Evolutionary conservation across 768 basidiomycete species (phyloP).

Genomic region (Tremella fuciformis): DNA sequence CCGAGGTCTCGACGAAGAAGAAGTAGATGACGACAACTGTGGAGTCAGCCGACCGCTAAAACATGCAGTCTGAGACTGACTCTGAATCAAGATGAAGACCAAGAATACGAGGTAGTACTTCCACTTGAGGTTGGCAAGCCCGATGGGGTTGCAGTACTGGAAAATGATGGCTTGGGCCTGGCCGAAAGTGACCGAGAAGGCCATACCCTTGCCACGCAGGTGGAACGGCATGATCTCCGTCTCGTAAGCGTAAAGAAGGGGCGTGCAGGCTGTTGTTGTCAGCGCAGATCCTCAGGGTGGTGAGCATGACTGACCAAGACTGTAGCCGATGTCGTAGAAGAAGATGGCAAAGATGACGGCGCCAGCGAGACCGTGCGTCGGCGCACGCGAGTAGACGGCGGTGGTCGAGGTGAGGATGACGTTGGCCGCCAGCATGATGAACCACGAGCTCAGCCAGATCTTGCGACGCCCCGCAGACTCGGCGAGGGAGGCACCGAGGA

Average conservation of each 20-base stretch:
- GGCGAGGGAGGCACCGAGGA: slow-evolving; percentile 63
- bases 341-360: slow-evolving; percentile 13
- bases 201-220: slow-evolving; percentile 29
- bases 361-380: neutral
- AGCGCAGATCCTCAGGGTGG: neutral
- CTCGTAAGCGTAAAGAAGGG: slow-evolving; percentile 4
- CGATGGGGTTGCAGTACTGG: slow-evolving; percentile 32
- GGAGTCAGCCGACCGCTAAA: slow-evolving; percentile 1
- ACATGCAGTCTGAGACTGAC: too few relatives aligned
- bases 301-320: slow-evolving; percentile 1
- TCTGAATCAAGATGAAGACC: neutral
- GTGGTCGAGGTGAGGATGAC: slow-evolving; percentile 55
- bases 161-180: slow-evolving; percentile 2
- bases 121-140: slow-evolving; percentile 28
- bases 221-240: slow-evolving; percentile 28
- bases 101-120: slow-evolving; percentile 18
- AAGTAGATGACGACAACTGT: slow-evolving; percentile 15
- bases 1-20: slow-evolving; percentile 24
- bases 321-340: slow-evolving; percentile 15
- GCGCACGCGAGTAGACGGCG: slow-evolving; percentile 39
- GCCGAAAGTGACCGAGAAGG: slow-evolving; percentile 16
- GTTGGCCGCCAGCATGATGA: slow-evolving; percentile 58
- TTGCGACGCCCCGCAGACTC: slow-evolving; percentile 66
- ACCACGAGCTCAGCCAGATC: slow-evolving; percentile 60
- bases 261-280: neutral